Base-by-base conservation (phyloP, 164 flowering plant species). In the Annona cherimola region DNA sequence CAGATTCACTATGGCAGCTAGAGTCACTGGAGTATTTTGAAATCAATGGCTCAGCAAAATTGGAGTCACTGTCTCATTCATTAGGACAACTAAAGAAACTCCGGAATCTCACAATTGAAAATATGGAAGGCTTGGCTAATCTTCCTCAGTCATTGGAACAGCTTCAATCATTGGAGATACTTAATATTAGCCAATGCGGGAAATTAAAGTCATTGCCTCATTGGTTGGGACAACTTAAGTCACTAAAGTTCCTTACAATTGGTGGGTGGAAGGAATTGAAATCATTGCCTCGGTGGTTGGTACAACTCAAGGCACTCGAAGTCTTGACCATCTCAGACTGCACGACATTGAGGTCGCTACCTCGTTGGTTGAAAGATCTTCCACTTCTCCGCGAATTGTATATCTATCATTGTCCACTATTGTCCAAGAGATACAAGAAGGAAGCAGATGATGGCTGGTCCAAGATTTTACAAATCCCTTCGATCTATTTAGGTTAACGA, bases 391-490 rank as follows among this genome's bases (percentile, higher is more conserved):
- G 20, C 5, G 46, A 69, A n/a, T 3, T 70, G 14, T 0, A 16
- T 8, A 70, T 70, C 57, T 2, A 1, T 4, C 8, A 2, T 2
- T 70, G 42, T 70, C 73, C 42, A 61, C 66, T 70, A 8, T 14
- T 70, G 44, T n/a, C 41, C 3, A 16, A 59, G 72, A 62, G 12
- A n/a, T 11, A 18, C 19, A 69, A 69, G 35, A 50, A n/a, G 4
- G 60, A 5, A 4, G 42, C 3, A 41, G 42, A 61, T 9, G 73
- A 70, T 43, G n/a, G n/a, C n/a, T 61, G 66, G 66, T 16, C 1
- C n/a, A 70, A 42, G 54, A 61, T 70, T n/a, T 18, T 66, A n/a
- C 73, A 70, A 11, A 12, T 61, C 8, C n/a, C n/a, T n/a, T n/a
- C n/a, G n/a, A n/a, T n/a, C n/a, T n/a, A n/a, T n/a, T n/a, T n/a